phyloP scores from a whole-genome alignment of 2,329 filamentous ascomycete species.

The Leptoxyphium fumago region DNA sequence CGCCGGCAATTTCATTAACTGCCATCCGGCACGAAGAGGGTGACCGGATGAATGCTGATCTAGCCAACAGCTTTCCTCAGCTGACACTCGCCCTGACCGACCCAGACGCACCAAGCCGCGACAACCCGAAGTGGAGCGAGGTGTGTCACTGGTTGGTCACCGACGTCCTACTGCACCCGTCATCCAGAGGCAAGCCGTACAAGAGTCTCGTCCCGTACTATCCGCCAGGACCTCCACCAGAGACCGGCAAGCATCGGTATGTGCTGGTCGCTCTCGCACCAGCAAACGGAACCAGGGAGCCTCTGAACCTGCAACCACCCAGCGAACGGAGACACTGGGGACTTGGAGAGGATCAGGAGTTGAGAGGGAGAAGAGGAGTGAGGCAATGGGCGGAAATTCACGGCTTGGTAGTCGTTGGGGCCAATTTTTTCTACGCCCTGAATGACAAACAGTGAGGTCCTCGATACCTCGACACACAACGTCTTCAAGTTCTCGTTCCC shows the following conservation, averaged over 20 bases:
- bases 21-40: not conserved
- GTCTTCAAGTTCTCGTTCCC: too few species aligned
- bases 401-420: constrained; percentile 32
- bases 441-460: constrained; percentile 32
- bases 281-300: constrained; percentile 28
- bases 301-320: constrained; percentile 30
- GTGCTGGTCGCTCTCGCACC: constrained; percentile 38
- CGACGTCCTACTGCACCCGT: not conserved
- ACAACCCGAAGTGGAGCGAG: constrained; percentile 40
- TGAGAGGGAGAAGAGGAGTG: constrained; percentile 30
- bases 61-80: constrained; percentile 7
- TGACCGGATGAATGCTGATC: not conserved
- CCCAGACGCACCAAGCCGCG: constrained; percentile 41
- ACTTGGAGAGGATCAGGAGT: constrained; percentile 31
- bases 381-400: constrained; percentile 36
- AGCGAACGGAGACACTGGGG: constrained; percentile 42
- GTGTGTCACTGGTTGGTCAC: constrained; percentile 43
- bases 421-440: constrained; percentile 33
- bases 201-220: constrained; percentile 36
- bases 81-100: constrained; percentile 41
- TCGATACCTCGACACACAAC: too few species aligned
- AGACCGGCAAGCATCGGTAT: constrained; percentile 44
- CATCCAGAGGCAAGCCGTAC: constrained; percentile 1
- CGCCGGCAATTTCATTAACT: constrained; percentile 23
- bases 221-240: constrained; percentile 38